phyloP scores from a whole-genome alignment of 148 eudicot species.

The Dysphania ambrosioides region DNA sequence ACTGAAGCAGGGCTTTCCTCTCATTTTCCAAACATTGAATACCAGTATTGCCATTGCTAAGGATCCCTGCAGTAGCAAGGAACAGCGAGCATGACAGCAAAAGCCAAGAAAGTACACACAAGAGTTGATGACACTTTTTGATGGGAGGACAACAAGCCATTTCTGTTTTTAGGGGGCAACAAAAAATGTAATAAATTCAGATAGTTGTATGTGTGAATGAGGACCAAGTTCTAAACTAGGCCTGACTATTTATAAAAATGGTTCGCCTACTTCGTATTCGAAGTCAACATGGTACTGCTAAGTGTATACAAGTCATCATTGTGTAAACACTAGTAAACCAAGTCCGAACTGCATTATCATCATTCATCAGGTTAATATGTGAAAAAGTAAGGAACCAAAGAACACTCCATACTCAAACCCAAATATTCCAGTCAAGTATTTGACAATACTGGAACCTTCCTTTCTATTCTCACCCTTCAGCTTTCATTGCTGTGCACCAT shows the following conservation, averaged over 20 bases:
- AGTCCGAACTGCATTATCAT: too few relatives aligned
- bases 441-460: not conserved
- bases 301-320: not conserved
- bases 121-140: not conserved
- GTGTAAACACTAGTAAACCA: not conserved
- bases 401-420: not conserved
- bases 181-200: not conserved
- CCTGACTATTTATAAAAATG: not conserved
- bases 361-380: not conserved
- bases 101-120: not conserved
- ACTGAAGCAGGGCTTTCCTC: conserved; percentile 8
- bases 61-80: not conserved
- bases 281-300: not conserved
- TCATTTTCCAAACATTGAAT: conserved; percentile 12
- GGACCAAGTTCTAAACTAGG: not conserved
- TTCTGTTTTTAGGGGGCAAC: not conserved
- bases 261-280: too few relatives aligned
- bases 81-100: not conserved
- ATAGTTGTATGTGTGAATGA: not conserved
- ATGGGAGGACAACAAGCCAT: not conserved
- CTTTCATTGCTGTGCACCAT: not conserved
- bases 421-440: not conserved
- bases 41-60: not conserved
- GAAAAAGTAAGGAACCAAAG: not conserved
- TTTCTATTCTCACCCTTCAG: not conserved